Percentiles rank a stretch among this genome's conserved stretches.
Evolutionary conservation across 208 protist genomes (phyloP).

Genomic region (Phytomonas francai): DNA sequence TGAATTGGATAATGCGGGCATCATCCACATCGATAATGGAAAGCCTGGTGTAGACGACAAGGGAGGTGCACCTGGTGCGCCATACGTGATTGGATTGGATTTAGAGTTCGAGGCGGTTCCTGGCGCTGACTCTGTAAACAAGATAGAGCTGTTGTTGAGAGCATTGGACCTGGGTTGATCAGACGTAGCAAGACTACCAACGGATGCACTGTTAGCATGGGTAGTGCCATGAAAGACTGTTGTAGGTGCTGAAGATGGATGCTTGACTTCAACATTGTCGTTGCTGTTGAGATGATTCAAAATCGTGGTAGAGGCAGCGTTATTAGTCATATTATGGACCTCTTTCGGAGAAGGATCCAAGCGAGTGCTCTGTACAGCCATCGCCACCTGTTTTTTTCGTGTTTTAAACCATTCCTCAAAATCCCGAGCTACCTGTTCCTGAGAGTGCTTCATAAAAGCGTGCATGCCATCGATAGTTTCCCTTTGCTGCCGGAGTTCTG

Average conservation of each 20-base stretch:
- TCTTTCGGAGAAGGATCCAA: background rate
- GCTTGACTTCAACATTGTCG: background rate
- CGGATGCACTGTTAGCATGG: background rate
- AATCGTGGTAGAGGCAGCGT: background rate
- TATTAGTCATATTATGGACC: background rate
- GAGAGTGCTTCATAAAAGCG: conserved; percentile 72
- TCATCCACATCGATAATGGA: background rate
- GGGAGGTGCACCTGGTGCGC: background rate
- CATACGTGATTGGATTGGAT: background rate
- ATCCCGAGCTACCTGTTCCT: conserved; percentile 74
- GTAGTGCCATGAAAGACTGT: background rate
- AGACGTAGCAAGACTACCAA: background rate
- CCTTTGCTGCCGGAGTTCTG: conserved; percentile 52
- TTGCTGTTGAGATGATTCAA: background rate
- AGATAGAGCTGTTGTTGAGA: background rate
- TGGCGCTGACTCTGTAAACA: background rate
- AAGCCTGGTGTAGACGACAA: background rate
- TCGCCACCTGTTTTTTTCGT: conserved; percentile 57
- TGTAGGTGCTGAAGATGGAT: background rate
- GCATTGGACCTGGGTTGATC: background rate
- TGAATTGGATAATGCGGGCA: background rate
- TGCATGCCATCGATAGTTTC: conserved; percentile 85
- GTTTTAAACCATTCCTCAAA: conserved; percentile 83
- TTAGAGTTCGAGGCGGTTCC: background rate
- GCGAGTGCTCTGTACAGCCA: background rate